phyloP scores from a whole-genome alignment of 1,139 yeast species.

The Ogataea hybrid region DNA sequence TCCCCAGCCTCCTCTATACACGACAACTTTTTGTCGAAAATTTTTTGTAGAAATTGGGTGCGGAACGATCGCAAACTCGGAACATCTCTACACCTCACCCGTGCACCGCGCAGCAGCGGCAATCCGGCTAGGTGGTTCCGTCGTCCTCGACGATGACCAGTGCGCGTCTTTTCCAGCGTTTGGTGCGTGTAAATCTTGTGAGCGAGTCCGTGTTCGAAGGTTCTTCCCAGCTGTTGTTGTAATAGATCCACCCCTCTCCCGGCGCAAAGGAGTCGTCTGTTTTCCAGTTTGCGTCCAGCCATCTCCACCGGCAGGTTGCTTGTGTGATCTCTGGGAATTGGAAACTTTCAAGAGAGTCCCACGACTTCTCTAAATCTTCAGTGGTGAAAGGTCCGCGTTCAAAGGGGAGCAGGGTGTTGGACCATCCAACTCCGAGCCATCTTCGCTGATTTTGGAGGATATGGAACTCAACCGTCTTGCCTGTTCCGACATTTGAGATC shows the following conservation, averaged over 20 bases:
- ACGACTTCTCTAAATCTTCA: conserved; percentile 37
- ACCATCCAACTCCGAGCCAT: conserved; percentile 65
- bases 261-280: conserved; percentile 39
- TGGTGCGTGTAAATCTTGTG: conserved; percentile 47
- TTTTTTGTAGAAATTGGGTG: conserved; percentile 7
- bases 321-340: conserved; percentile 41
- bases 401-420: conserved; percentile 46
- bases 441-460: conserved; percentile 58
- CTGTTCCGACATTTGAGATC: conserved; percentile 3
- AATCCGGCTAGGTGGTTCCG: not conserved
- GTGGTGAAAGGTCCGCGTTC: conserved; percentile 52
- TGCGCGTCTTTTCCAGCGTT: conserved; percentile 52
- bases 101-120: conserved; percentile 1
- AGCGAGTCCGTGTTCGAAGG: conserved; percentile 45
- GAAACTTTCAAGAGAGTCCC: conserved; percentile 39
- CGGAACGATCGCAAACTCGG: conserved; percentile 1
- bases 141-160: conserved; percentile 35
- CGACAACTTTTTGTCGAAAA: conserved; percentile 12
- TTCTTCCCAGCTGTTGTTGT: conserved; percentile 50
- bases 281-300: conserved; percentile 54
- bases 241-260: conserved; percentile 53
- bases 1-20: conserved; percentile 14
- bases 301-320: conserved; percentile 45
- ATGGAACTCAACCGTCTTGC: conserved; percentile 46
- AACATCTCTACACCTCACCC: conserved; percentile 6